Base-by-base conservation (phyloP, 2,329 filamentous ascomycete species). In the Penicillium sp. region DNA sequence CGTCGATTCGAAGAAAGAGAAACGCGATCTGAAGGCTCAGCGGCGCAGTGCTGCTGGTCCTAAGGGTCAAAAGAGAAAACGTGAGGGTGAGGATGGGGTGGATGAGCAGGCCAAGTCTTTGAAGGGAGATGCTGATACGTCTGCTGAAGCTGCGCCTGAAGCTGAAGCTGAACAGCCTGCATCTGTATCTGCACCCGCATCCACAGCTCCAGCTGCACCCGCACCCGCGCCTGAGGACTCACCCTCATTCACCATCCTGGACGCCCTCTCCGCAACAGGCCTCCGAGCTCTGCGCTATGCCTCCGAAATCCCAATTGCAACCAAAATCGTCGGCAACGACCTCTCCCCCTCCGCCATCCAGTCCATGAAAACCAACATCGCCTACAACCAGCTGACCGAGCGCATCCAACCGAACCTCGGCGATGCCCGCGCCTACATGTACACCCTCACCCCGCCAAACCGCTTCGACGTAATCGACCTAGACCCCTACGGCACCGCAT, bases 381-480 rank as follows among this genome's bases (percentile, higher is more conserved):
- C 87, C 58, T 89, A 97, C 75, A 99, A 97, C 71, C 81, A 83
- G 13, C 80, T 96, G 2, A 77, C 84, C 40, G 80, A 85, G 44
- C 89, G 86, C 64, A 88, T 97, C 54, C 83, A 81, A 3, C 83
- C 90, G 4, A 88, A 87, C 28, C 87, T 87, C 29, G 89, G 90
- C 40, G 93, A 97, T 75, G 94, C 94, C 1, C 84, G 94, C 43
- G 87, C 86, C 3, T 91, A 96, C 74, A 97, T 99, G 93, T 97
- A 97, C 72, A 43, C 23, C 14, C 13, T 28, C n/a, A 82, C 83
- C 57, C 77, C 85, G 49, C 51, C 56, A 5, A 63, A 86, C 67
- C 86, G 83, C 65, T 99, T 96, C 71, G 91, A 97, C 72, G 92
- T 97, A 19, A 94, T 99, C 60, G 94, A 99, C 71, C 83, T 99